These are phyloP conservation scores for Citrus sp. DNA, from an alignment of 345 rosid species.

Conservation along the genomic window DNA sequence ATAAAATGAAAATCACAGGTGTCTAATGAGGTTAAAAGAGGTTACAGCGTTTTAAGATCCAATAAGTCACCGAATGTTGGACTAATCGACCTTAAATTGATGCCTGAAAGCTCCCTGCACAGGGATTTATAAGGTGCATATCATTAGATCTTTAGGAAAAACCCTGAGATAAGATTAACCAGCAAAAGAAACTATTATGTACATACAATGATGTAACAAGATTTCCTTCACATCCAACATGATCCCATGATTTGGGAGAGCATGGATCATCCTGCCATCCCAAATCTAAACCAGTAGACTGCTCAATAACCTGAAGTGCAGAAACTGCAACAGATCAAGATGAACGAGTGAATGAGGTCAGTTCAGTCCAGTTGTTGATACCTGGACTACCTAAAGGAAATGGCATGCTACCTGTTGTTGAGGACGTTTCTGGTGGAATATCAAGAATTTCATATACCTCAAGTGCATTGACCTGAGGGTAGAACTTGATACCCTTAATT, in stretches of 20 bases:
- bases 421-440: conserved; percentile 69
- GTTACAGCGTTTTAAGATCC: conserved; percentile 80
- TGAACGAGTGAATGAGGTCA: conserved; percentile 2
- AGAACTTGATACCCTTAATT: conserved; percentile 44
- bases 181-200: background rate
- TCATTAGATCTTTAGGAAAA: conserved; percentile 13
- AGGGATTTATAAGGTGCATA: conserved; percentile 3
- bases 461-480: conserved; percentile 70
- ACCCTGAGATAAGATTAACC: background rate
- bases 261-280: conserved; percentile 96
- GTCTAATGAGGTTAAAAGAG: background rate
- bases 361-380: background rate
- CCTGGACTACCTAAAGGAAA: background rate
- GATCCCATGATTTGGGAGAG: conserved; percentile 72
- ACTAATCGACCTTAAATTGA: conserved; percentile 72
- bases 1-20: background rate
- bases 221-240: conserved; percentile 71
- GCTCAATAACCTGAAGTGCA: conserved; percentile 86
- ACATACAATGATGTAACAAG: conserved; percentile 70
- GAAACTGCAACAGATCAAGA: conserved; percentile 56
- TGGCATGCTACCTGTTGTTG: conserved; percentile 63
- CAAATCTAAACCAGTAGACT: conserved; percentile 67
- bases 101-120: conserved; percentile 64
- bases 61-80: conserved; percentile 93
- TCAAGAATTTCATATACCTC: conserved; percentile 67